phyloP scores from a whole-genome alignment of 106 monocot genomes.

The Acorus gramineus region DNA sequence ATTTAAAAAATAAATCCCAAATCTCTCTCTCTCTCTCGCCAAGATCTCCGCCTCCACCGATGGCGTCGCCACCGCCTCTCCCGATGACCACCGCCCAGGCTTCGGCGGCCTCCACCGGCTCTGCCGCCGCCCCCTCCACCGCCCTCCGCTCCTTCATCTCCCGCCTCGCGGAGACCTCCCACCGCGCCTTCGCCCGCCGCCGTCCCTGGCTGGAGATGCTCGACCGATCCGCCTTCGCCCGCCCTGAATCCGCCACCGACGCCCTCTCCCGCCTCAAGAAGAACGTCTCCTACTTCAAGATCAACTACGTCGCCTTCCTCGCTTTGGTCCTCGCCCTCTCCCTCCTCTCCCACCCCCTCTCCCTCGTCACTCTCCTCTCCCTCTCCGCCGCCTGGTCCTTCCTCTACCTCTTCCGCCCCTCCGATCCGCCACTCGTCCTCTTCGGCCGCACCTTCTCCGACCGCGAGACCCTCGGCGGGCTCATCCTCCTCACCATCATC shows the following conservation, averaged over 20 bases:
- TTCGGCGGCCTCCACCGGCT: conserved; percentile 4
- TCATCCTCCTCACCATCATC: conserved; percentile 25
- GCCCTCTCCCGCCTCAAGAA: conserved; percentile 33
- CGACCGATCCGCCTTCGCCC: conserved; percentile 40
- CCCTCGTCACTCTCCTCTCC: conserved; percentile 30
- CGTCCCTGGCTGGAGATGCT: conserved; percentile 45
- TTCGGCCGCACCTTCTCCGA: conserved; percentile 42
- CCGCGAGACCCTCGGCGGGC: conserved; percentile 23
- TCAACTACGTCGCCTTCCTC: conserved; percentile 39
- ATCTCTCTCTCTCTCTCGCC: too few relatives aligned
- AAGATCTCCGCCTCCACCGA: background rate
- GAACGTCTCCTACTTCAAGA: conserved; percentile 41
- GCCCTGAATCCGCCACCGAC: conserved; percentile 30
- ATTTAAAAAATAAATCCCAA: too few relatives aligned
- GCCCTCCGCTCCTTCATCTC: conserved; percentile 24
- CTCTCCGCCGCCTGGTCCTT: conserved; percentile 38
- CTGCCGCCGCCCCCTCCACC: conserved; percentile 16
- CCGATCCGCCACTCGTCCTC: conserved; percentile 30
- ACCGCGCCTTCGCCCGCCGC: conserved; percentile 30
- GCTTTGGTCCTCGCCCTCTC: conserved; percentile 30
- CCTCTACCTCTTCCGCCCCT: conserved; percentile 47
- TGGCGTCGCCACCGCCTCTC: conserved; percentile 11
- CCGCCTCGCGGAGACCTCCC: conserved; percentile 10
- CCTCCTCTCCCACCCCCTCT: conserved; percentile 45
- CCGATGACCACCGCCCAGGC: conserved; percentile 28